phyloP scores from a whole-genome alignment of 345 rosid genomes.

The Eucalyptus tenuipes region DNA sequence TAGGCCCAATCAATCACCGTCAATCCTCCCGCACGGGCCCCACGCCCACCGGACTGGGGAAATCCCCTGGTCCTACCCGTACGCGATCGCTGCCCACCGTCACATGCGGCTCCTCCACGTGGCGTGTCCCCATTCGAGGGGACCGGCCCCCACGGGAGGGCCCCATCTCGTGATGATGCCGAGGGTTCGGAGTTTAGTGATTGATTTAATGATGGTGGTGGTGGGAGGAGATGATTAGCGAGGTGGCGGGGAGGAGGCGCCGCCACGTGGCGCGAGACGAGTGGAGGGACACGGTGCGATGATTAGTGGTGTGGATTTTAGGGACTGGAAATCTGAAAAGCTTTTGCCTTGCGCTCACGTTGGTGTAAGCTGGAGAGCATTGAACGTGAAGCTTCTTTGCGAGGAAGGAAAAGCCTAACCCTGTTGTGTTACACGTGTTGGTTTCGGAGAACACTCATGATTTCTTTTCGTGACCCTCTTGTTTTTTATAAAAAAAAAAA shows the following conservation, averaged over 20 bases:
- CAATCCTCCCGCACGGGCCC: background rate
- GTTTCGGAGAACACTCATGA: background rate
- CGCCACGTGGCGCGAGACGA: background rate
- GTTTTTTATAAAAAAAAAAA: too few species aligned
- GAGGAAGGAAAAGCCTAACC: background rate
- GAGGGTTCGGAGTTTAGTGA: background rate
- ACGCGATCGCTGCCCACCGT: background rate
- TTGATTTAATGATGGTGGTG: background rate
- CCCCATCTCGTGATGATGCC: background rate
- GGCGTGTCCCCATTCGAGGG: background rate
- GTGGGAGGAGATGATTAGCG: too few species aligned
- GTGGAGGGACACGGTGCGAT: background rate
- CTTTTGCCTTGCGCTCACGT: background rate
- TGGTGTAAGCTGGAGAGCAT: background rate
- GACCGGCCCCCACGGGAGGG: too few species aligned
- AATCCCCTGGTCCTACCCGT: background rate
- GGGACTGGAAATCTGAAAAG: background rate
- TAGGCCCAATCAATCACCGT: background rate
- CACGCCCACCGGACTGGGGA: background rate
- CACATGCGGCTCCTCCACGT: background rate
- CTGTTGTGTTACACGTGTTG: background rate
- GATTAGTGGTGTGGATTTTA: background rate
- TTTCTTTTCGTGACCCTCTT: background rate
- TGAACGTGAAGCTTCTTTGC: background rate
- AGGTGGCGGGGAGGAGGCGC: background rate